Evolutionary conservation across 345 rosid genomes (phyloP), one percentile per base, ranked within the genome.

Genomic region (Linum usitatissimum): DNA sequence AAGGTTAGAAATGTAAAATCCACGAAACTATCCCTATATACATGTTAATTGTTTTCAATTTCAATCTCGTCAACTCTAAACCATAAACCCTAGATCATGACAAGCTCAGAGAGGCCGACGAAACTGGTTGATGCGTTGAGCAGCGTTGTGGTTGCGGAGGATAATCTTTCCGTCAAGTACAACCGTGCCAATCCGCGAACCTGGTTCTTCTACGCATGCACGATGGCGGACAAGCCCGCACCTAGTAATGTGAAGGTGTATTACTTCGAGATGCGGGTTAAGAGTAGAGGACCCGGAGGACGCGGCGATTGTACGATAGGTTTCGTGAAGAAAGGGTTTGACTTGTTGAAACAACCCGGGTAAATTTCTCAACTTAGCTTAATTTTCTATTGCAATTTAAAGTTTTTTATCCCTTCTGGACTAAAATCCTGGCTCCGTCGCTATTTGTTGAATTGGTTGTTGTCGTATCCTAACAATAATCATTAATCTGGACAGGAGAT

Each of bases 341-440:
- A 80, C 67, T 86, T 87, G 99, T 77, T 94, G 30, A 82, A 91
- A 65, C 99, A 87, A 57, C 93, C 98, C 8, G 97, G 97, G 98
- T 89, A 53, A n/a, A n/a, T n/a, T n/a, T n/a, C n/a, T n/a, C n/a
- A n/a, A n/a, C n/a, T n/a, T n/a, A n/a, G n/a, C n/a, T n/a, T n/a
- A n/a, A n/a, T n/a, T n/a, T n/a, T n/a, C n/a, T n/a, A n/a, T n/a
- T n/a, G n/a, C n/a, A n/a, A n/a, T n/a, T n/a, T n/a, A n/a, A n/a
- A n/a, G n/a, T n/a, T n/a, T n/a, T n/a, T n/a, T n/a, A n/a, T n/a
- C n/a, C n/a, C n/a, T n/a, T n/a, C n/a, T n/a, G n/a, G n/a, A n/a
- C n/a, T n/a, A n/a, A n/a, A n/a, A n/a, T n/a, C n/a, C n/a, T n/a
- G n/a, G n/a, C n/a, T n/a, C n/a, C n/a, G n/a, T n/a, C n/a, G n/a